Percentiles rank a stretch among this genome's conserved stretches.
These are phyloP conservation scores for Abrus precatorius DNA, from an alignment of 306 rosid genomes.

Conservation along the genomic window DNA sequence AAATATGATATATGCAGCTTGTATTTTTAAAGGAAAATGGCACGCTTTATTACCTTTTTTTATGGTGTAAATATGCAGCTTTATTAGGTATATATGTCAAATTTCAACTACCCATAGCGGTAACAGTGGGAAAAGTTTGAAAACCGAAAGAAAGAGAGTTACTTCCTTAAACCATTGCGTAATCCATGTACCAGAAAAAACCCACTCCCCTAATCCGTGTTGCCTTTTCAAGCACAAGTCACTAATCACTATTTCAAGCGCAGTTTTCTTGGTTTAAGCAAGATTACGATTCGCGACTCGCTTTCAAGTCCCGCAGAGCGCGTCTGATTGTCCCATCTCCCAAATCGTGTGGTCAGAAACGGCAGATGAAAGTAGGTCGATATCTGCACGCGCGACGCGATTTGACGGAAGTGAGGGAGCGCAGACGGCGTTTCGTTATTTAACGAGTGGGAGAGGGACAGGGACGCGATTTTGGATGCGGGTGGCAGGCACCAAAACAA, in stretches of 20 bases:
- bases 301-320: neutral
- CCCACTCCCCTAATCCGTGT: slow-evolving; percentile 18
- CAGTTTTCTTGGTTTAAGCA: neutral
- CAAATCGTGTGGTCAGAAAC: neutral
- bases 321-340: neutral
- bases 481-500: slow-evolving; percentile 56
- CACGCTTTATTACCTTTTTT: neutral
- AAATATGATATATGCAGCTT: neutral
- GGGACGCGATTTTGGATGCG: slow-evolving; percentile 34
- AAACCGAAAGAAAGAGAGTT: neutral
- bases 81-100: neutral
- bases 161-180: neutral
- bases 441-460: slow-evolving; percentile 31
- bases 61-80: neutral
- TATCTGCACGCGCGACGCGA: fast-evolving
- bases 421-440: slow-evolving; percentile 3
- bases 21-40: neutral
- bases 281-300: neutral
- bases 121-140: neutral
- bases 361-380: too few species aligned
- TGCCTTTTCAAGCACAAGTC: slow-evolving; percentile 7
- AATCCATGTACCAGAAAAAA: neutral
- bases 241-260: neutral
- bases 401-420: neutral
- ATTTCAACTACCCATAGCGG: neutral